phyloP scores from a whole-genome alignment of 2,329 filamentous ascomycete species.

The Huntiella bhutanensis region DNA sequence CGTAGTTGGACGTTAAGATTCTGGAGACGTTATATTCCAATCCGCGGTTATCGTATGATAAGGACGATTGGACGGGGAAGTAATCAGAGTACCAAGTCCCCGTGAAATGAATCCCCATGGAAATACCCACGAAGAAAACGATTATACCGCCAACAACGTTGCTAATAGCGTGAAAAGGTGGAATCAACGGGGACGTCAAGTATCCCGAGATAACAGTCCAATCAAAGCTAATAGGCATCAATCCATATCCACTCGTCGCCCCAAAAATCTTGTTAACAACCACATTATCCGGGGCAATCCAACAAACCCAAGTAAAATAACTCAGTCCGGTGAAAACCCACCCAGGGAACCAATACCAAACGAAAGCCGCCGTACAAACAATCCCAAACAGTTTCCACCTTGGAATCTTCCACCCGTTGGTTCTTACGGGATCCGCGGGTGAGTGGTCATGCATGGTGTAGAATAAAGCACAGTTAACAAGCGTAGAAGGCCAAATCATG shows the following conservation, averaged over 20 bases:
- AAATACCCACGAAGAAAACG: constrained; percentile 26
- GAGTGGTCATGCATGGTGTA: constrained; percentile 45
- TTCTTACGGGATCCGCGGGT: constrained; percentile 28
- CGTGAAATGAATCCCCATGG: constrained; percentile 28
- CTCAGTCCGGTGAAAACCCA: constrained; percentile 44
- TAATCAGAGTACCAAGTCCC: constrained; percentile 31
- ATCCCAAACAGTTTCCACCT: constrained; percentile 39
- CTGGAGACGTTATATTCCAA: constrained; percentile 29
- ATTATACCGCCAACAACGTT: constrained; percentile 38
- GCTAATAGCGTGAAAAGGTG: constrained; percentile 39
- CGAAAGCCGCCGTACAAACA: constrained; percentile 29
- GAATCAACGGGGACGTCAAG: constrained; percentile 35
- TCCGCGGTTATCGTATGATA: constrained; percentile 38
- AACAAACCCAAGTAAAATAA: constrained; percentile 40
- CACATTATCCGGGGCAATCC: constrained; percentile 42
- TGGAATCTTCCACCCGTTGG: constrained; percentile 39
- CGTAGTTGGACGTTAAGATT: constrained; percentile 29
- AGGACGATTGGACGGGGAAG: constrained; percentile 34
- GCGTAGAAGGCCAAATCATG: constrained; percentile 44
- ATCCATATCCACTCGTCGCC: constrained; percentile 37
- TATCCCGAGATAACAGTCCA: constrained; percentile 43
- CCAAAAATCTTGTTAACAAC: constrained; percentile 48
- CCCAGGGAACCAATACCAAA: constrained; percentile 44
- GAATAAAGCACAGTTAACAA: constrained; percentile 43
- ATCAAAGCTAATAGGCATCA: constrained; percentile 48